Evolutionary conservation across 768 basidiomycete genomes (phyloP).

Genomic region (Rhodotorula graminis): DNA sequence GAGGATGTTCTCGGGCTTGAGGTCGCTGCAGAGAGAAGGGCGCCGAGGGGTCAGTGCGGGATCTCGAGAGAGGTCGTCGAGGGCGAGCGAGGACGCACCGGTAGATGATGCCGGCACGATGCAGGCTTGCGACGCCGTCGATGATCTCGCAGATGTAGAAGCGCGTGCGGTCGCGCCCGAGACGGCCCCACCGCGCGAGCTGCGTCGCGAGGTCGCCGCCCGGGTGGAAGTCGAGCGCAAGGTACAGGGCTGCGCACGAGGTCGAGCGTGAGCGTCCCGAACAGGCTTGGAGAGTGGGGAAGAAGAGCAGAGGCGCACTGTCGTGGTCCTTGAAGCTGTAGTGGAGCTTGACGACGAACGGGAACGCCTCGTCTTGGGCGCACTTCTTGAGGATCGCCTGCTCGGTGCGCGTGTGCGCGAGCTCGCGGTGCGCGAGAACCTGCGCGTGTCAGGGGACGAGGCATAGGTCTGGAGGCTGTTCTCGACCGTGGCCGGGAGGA

Average conservation of each 20-base stretch:
- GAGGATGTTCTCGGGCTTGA: constrained; percentile 57
- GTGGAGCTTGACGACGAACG: constrained; percentile 92
- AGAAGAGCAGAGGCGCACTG: not conserved
- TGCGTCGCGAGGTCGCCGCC: constrained; percentile 97
- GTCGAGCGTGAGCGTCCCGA: not conserved
- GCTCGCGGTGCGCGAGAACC: constrained; percentile 90
- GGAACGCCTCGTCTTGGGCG: constrained; percentile 72
- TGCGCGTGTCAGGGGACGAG: constrained; percentile 8
- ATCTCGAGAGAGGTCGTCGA: not conserved
- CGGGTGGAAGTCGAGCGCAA: constrained; percentile 96
- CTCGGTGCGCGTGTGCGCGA: constrained; percentile 93
- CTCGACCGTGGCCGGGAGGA: no score
- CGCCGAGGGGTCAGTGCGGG: not conserved
- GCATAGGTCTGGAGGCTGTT: no score
- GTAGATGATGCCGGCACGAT: constrained; percentile 91
- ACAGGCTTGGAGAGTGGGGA: no score
- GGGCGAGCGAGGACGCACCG: constrained; percentile 48
- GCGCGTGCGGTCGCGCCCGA: constrained; percentile 86
- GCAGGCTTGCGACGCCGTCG: constrained; percentile 90
- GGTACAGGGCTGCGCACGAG: constrained; percentile 59
- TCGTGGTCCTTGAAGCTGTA: constrained; percentile 75
- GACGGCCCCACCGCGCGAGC: constrained; percentile 86
- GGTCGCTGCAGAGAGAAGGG: constrained; percentile 9
- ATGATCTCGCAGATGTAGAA: constrained; percentile 93
- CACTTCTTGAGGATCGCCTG: constrained; percentile 91